Evolutionary conservation across 1,284 basidiomycete species (phyloP), one percentile per base, ranked within the genome.

Genomic region (Naganishia sp.): DNA sequence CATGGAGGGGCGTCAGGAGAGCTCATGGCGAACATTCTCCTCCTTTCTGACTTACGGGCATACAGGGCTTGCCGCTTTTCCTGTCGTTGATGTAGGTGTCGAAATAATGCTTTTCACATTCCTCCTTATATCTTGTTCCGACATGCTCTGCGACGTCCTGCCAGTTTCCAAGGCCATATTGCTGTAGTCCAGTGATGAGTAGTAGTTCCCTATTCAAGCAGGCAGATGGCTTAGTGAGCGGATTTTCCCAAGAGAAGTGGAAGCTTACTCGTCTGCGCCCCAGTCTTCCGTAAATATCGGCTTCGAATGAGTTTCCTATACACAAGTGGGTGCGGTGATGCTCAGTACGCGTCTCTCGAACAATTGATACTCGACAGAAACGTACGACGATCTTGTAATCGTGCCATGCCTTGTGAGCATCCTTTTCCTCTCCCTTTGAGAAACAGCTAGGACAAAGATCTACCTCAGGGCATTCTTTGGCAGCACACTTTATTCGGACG

Each of bases 81-180:
- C 53, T 61, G 59, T 63, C 59, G 7, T 45, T 50, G 65, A 97
- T 85, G 75, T 94, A 99, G 39, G 91, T 86, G 50, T 85, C 78
- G 55, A 87, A 84, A 78, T 99, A 99, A 81, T 99, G 95, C 63
- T 87, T 81, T 79, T 95, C 90, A 31, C 94, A 92, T 75, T 99
- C 95, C 75, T 97, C 94, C 77, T 90, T 94, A 7, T 92, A 91
- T 63, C 94, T 85, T 6, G 94, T 96, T 6, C 96, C 95, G 63
- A 99, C 87, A 70, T 98, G 92, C 74, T 96, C 94, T 1, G 94
- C 90, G 59, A 96, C 92, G 75, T 95, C 94, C 75, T 90, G 88
- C 95, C 95, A 99, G 78, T 98, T 99, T 15, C 96, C 96, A 25
- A 99, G 80, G 1, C 95, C 95, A 74, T 94, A 91, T 43, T 87